Evolutionary conservation across 108 stramenopile species (phyloP), one percentile per base, ranked within the genome.

Genomic region (Nitzschia sp.): DNA sequence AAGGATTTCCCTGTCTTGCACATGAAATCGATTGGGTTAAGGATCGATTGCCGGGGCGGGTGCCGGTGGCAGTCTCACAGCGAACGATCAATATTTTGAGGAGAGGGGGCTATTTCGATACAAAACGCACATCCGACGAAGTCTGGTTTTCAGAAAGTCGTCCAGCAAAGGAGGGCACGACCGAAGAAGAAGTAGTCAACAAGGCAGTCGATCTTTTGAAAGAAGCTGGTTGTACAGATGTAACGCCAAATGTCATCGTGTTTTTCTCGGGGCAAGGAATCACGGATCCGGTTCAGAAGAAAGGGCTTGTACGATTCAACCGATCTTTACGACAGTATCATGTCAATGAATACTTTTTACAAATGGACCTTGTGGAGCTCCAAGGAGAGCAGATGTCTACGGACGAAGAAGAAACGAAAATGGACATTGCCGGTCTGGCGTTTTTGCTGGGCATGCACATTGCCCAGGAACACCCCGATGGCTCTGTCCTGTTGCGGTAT

Each of bases 391-490:
- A 56, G 17, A 31, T 32, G 34, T n/a, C 29, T 16, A 23, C 19
- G 8, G 45, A 55, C 3, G 66, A 36, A 9, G 70, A 67, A 17
- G 59, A 71, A 26, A 6, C 31, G 16, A 65, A 56, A 4, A 56
- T 53, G 22, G 61, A 33, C 29, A 30, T 69, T 11, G 59, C 80
- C 50, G 63, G 77, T 46, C 58, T 59, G 56, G 87, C 78, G 0
- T 85, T 61, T 33, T 54, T 86, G 31, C 71, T 91, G 68, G 90
- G 83, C 22, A 60, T 86, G 57, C 78, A 81, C 45, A 80, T 91
- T 58, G 87, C 90, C 15, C 76, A 81, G 65, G 87, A 83, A 71
- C 90, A 91, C 66, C 90, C 87, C 21, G 80, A 88, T 81, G 76
- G 74, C 13, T 66, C 45, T 44, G 23, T 86, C 11, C 75, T 85